These are phyloP conservation scores for Hygrocybe coccinea DNA, from an alignment of 768 basidiomycete genomes.

Conservation along the genomic window DNA sequence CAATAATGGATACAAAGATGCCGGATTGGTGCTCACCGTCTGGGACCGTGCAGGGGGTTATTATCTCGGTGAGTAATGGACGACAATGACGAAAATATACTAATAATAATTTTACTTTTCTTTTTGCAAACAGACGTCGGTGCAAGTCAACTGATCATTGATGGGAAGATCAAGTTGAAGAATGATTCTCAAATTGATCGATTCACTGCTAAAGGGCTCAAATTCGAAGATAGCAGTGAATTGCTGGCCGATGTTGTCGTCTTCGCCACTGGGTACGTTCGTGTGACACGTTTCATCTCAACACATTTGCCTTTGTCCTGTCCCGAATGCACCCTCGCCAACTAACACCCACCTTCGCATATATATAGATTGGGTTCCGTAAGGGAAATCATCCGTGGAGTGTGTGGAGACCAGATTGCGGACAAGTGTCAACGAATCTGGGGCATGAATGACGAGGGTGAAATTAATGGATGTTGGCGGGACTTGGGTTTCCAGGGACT, in stretches of 20 bases:
- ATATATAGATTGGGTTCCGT: slow-evolving; percentile 46
- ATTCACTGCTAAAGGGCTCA: slow-evolving; percentile 42
- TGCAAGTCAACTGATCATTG: slow-evolving; percentile 54
- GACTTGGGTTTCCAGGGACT: slow-evolving; percentile 48
- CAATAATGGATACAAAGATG: slow-evolving; percentile 37
- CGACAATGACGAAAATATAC: not conserved
- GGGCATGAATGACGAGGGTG: slow-evolving; percentile 64
- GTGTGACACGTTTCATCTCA: not conserved
- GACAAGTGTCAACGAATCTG: slow-evolving; percentile 47
- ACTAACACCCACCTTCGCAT: no score
- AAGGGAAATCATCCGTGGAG: slow-evolving; percentile 31
- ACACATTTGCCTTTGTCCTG: not conserved
- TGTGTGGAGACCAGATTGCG: slow-evolving; percentile 48
- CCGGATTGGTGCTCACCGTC: slow-evolving; percentile 32
- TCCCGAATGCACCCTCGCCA: no score
- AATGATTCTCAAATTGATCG: slow-evolving; percentile 46
- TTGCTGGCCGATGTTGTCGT: slow-evolving; percentile 52
- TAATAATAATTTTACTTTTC: not conserved
- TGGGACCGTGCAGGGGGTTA: slow-evolving; percentile 36
- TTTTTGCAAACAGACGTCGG: slow-evolving; percentile 45
- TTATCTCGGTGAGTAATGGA: slow-evolving; percentile 41
- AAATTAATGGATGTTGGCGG: slow-evolving; percentile 46
- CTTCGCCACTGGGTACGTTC: slow-evolving; percentile 52
- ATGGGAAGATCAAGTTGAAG: slow-evolving; percentile 71
- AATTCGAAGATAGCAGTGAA: slow-evolving; percentile 46